Conservation (phyloP, 2,329 filamentous ascomycete species). For the Cladosporium sp. region DNA sequence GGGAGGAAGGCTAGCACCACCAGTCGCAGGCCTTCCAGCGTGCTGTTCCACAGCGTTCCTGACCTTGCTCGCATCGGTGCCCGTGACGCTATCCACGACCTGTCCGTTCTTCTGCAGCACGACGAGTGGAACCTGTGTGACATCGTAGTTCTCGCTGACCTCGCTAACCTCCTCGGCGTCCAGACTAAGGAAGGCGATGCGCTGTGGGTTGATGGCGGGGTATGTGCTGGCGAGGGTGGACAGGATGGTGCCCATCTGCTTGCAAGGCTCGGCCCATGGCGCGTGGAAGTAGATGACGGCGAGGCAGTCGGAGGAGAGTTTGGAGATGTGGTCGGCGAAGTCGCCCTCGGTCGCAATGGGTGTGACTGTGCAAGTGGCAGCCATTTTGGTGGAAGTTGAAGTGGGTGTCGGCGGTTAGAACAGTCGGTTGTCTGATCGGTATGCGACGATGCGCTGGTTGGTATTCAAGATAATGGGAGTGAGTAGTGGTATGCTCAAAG, state of each 20-base stretch:
- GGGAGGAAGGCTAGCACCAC: slow-evolving; percentile 41
- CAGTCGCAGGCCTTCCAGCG: slow-evolving; percentile 53
- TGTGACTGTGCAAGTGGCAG: slow-evolving; percentile 56
- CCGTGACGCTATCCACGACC: slow-evolving; percentile 81
- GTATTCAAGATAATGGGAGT: neutral
- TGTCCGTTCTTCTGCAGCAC: slow-evolving; percentile 75
- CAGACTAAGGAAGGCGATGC: slow-evolving; percentile 82
- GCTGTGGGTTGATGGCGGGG: slow-evolving; percentile 62
- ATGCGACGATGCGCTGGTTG: neutral
- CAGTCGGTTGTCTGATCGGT: neutral
- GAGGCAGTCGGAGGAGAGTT: slow-evolving; percentile 68
- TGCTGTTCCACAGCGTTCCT: slow-evolving; percentile 82
- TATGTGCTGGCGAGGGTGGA: slow-evolving; percentile 84
- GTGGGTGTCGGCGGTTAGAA: neutral
- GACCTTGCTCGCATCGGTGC: slow-evolving; percentile 84
- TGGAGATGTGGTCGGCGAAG: slow-evolving; percentile 68
- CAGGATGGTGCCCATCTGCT: slow-evolving; percentile 88
- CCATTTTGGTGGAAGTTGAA: neutral
- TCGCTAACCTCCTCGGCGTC: slow-evolving; percentile 95
- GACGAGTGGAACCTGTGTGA: slow-evolving; percentile 90
- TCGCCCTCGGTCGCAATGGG: slow-evolving; percentile 73
- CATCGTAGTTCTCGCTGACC: slow-evolving; percentile 87
- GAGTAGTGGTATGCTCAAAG: neutral
- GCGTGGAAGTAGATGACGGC: slow-evolving; percentile 93
- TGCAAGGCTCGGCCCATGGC: slow-evolving; percentile 93